Percentiles rank a stretch among this genome's conserved stretches.
Evolutionary conservation across 2,329 filamentous ascomycete species (phyloP).

Genomic region (Venturia nashicola): DNA sequence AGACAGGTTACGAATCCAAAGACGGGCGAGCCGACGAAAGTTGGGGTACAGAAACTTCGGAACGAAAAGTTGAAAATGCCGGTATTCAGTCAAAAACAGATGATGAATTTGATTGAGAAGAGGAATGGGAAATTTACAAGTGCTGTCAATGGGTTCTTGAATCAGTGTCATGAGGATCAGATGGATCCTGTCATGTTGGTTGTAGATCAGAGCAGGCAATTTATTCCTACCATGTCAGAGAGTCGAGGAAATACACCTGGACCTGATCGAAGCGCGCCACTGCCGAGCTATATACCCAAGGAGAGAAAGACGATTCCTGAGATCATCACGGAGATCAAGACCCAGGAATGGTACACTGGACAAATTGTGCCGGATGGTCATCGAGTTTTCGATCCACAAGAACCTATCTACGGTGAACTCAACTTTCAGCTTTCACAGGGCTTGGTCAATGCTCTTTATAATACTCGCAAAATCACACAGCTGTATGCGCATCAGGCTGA

Average conservation of each 20-base stretch:
- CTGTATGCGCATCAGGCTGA: constrained; percentile 89
- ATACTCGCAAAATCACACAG: constrained; percentile 72
- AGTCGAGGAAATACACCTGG: constrained; percentile 30
- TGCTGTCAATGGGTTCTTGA: constrained; percentile 66
- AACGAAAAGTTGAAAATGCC: constrained; percentile 84
- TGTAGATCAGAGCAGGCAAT: constrained; percentile 43
- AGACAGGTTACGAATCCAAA: constrained; percentile 60
- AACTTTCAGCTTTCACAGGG: constrained; percentile 79
- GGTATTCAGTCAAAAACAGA: constrained; percentile 83
- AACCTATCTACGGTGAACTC: constrained; percentile 69
- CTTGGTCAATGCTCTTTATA: constrained; percentile 92
- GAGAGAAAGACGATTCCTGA: constrained; percentile 71
- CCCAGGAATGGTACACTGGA: constrained; percentile 73
- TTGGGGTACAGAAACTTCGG: constrained; percentile 49
- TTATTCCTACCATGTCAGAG: constrained; percentile 48
- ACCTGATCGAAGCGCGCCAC: constrained; percentile 25
- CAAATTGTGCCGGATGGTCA: constrained; percentile 93
- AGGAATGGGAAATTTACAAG: constrained; percentile 72
- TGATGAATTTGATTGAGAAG: constrained; percentile 80
- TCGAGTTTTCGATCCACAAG: constrained; percentile 77
- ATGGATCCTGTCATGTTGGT: constrained; percentile 58
- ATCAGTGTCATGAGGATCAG: constrained; percentile 52
- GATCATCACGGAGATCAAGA: constrained; percentile 74
- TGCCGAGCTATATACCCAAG: constrained; percentile 52
- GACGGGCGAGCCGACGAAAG: constrained; percentile 59